Conservation (phyloP, 345 rosid genomes). For the Jatropha curcas region DNA sequence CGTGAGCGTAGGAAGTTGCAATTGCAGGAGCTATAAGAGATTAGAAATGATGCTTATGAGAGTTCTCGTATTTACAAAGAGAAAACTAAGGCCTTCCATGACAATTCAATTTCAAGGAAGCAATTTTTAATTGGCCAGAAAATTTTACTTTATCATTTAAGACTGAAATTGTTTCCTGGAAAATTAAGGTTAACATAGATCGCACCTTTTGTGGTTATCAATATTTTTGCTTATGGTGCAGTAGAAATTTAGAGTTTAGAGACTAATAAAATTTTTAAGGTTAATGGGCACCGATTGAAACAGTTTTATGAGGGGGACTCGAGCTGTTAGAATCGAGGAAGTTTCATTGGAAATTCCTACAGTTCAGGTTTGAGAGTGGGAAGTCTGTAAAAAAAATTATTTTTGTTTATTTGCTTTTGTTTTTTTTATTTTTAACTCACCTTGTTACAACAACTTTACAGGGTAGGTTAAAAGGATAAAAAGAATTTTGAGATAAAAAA, state of each 20-base stretch:
- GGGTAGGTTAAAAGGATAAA: no score
- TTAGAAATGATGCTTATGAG: background rate
- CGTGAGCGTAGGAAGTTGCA: background rate
- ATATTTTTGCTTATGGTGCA: background rate
- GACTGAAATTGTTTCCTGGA: no score
- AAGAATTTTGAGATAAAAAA: no score
- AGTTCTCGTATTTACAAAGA: background rate
- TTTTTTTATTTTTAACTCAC: no score
- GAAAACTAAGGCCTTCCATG: background rate
- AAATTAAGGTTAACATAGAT: background rate
- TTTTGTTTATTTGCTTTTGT: no score
- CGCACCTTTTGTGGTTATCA: background rate
- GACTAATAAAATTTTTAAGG: background rate
- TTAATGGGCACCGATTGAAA: conserved; percentile 1
- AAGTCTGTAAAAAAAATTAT: no score
- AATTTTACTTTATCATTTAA: background rate
- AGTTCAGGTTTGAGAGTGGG: no score
- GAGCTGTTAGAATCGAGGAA: background rate
- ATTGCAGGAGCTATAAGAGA: background rate
- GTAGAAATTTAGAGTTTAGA: background rate
- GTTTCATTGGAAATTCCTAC: background rate
- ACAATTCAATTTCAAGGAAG: background rate
- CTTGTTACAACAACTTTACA: no score
- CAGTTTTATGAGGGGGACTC: background rate
- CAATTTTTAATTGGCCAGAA: background rate